A percentile compares a stretch with the other conserved stretches of the same genome.
These are phyloP conservation scores for Cladophialophora psammophila DNA, from an alignment of 2,329 filamentous ascomycete species.

Conservation along the genomic window DNA sequence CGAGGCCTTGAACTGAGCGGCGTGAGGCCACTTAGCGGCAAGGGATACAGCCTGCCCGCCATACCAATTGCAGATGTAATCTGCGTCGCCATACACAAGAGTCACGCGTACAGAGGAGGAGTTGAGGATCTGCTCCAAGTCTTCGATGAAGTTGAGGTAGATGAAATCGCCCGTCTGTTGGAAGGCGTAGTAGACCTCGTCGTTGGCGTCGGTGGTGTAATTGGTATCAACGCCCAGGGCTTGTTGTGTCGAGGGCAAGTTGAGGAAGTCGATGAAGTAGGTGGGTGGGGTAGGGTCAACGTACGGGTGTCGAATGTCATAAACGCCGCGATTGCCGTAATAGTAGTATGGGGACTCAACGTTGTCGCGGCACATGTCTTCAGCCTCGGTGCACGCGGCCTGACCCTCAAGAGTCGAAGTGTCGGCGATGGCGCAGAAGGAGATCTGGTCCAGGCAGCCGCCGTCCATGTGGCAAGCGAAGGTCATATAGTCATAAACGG, in stretches of 20 bases:
- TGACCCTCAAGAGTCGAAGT: constrained; percentile 61
- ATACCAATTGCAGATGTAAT: constrained; percentile 63
- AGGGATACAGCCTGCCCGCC: constrained; percentile 79
- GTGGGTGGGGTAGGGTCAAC: constrained; percentile 68
- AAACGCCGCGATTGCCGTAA: constrained; percentile 62
- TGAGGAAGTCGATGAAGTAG: constrained; percentile 69
- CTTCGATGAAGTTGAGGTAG: constrained; percentile 66
- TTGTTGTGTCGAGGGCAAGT: constrained; percentile 60
- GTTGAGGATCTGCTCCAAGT: constrained; percentile 67
- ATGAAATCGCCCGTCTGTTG: constrained; percentile 67
- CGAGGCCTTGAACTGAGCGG: constrained; percentile 66
- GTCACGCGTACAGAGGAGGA: constrained; percentile 70
- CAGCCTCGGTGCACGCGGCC: constrained; percentile 62
- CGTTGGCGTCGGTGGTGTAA: constrained; percentile 58
- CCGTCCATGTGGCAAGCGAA: constrained; percentile 68
- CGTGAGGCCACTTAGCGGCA: constrained; percentile 60
- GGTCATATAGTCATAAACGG: constrained; percentile 66
- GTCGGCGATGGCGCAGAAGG: constrained; percentile 69
- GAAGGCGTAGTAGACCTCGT: constrained; percentile 56
- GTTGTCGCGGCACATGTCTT: constrained; percentile 62
- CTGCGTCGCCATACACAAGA: constrained; percentile 72
- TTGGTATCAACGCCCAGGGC: constrained; percentile 68
- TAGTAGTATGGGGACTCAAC: constrained; percentile 65
- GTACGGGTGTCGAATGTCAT: constrained; percentile 66
- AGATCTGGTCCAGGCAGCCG: constrained; percentile 68